Base-by-base conservation (phyloP, 345 rosid genomes). In the Citrus australasica region DNA sequence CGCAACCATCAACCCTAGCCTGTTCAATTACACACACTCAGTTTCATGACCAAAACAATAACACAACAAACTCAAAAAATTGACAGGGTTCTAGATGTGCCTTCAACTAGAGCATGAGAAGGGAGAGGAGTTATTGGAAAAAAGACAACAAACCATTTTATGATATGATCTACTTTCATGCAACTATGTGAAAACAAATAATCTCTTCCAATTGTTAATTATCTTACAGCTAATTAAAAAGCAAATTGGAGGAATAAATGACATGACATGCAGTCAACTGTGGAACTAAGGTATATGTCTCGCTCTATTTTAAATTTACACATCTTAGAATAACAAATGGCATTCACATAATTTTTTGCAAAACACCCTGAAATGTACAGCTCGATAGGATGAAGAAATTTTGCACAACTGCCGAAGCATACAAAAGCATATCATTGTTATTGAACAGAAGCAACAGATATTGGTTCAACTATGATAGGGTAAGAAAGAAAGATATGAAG, bases 1-100 rank as follows among this genome's bases (percentile, higher is more conserved):
- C 0, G 74, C 93, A 72, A 88, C 91, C 96, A 95, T 94, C 87
- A 92, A 78, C 37, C 97, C 98, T 70, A 95, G 81, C 89, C 99
- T 93, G 96, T 70, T 70, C 79, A 59, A 30, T 9, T 11, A 69
- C 37, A 37, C 48, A 46, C 4, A 46, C 16, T 11, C 51, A 46
- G 51, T 46, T 46, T 46, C 51, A 46, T 46, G 51, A 46, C 17
- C 5, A 46, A 46, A 46, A 46, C 51, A 46, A 46, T 11, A 16
- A 13, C 51, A 46, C 0, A 3, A 46, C 17, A n/a, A 13, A n/a
- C 56, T 5, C 42, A 7, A 10, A 24, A 25, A 66, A 37, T 24
- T 24, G 30, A 11, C 32, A 68, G 32, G 53, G 14, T 40, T 37
- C 30, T 37, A 65, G 21, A 67, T n/a, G 32, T 33, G 69, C n/a